These are phyloP conservation scores for Pythium brassicae DNA, from an alignment of 352 stramenopile genomes.

Conservation along the genomic window DNA sequence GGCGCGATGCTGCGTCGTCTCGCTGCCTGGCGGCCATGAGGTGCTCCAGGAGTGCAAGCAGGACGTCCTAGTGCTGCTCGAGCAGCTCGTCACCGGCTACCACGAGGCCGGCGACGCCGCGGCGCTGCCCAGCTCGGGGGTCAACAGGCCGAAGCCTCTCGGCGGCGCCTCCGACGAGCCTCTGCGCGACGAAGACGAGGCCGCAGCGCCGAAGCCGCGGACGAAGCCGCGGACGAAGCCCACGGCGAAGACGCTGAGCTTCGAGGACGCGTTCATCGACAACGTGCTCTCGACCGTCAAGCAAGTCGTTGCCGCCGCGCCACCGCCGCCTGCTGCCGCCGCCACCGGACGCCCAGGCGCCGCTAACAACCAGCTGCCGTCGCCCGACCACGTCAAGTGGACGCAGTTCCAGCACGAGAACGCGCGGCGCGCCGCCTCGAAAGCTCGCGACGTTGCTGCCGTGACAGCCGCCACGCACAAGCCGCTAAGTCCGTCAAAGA, in stretches of 20 bases:
- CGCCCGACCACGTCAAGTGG: constrained; percentile 34
- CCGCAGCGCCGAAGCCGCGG: background rate
- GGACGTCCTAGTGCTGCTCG: constrained; percentile 79
- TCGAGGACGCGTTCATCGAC: constrained; percentile 89
- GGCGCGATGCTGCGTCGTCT: constrained; percentile 48
- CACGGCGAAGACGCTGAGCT: constrained; percentile 21
- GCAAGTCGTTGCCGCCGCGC: constrained; percentile 20
- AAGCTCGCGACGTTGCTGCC: background rate
- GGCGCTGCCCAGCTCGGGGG: background rate
- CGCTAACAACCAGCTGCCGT: constrained; percentile 24
- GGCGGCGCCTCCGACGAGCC: background rate
- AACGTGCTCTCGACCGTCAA: constrained; percentile 71
- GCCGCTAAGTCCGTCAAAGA: constrained; percentile 17
- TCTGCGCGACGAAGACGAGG: constrained; percentile 2
- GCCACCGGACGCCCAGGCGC: background rate
- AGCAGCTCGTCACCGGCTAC: constrained; percentile 93
- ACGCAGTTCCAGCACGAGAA: constrained; percentile 35
- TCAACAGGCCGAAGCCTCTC: background rate
- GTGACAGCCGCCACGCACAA: background rate
- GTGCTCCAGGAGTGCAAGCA: constrained; percentile 92
- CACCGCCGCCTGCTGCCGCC: constrained; percentile 5
- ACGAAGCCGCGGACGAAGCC: background rate
- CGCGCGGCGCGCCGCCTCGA: constrained; percentile 12
- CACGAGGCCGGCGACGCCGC: constrained; percentile 86
- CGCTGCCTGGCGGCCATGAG: constrained; percentile 91